Percentiles rank a stretch among this genome's conserved stretches.
These are phyloP conservation scores for Ailanthus altissimus DNA, from an alignment of 345 rosid species.

Conservation along the genomic window DNA sequence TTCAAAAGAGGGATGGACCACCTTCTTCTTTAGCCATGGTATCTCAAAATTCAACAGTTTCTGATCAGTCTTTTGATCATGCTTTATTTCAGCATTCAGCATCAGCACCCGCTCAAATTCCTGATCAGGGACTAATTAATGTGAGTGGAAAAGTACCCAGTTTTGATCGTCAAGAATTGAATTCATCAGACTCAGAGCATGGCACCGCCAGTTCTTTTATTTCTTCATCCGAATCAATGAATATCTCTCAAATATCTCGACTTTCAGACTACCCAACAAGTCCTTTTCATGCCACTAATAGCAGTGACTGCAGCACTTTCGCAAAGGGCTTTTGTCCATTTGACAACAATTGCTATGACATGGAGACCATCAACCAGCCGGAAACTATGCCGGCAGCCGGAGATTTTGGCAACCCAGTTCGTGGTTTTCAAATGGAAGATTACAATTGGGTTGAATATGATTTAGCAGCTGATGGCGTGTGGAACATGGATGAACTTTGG, in stretches of 20 bases:
- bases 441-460: constrained; percentile 35
- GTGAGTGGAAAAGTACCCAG: not conserved
- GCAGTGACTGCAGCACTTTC: constrained; percentile 5
- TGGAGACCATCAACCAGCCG: constrained; percentile 27
- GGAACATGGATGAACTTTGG: constrained; percentile 48
- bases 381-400: constrained; percentile 14
- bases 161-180: constrained; percentile 27
- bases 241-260: constrained; percentile 22
- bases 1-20: constrained; percentile 41
- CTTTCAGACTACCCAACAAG: constrained; percentile 29
- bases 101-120: not conserved
- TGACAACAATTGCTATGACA: constrained; percentile 25
- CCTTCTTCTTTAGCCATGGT: constrained; percentile 10
- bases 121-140: constrained; percentile 1
- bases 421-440: constrained; percentile 26
- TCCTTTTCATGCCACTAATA: constrained; percentile 1
- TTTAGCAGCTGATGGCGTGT: constrained; percentile 30
- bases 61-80: constrained; percentile 13
- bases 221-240: constrained; percentile 34
- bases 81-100: not conserved
- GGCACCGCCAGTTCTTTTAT: constrained; percentile 27
- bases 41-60: constrained; percentile 5
- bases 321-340: constrained; percentile 20
- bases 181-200: constrained; percentile 39
- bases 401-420: constrained; percentile 21